phyloP scores from a whole-genome alignment of 2,329 filamentous ascomycete species.

The Venturia carpophila region DNA sequence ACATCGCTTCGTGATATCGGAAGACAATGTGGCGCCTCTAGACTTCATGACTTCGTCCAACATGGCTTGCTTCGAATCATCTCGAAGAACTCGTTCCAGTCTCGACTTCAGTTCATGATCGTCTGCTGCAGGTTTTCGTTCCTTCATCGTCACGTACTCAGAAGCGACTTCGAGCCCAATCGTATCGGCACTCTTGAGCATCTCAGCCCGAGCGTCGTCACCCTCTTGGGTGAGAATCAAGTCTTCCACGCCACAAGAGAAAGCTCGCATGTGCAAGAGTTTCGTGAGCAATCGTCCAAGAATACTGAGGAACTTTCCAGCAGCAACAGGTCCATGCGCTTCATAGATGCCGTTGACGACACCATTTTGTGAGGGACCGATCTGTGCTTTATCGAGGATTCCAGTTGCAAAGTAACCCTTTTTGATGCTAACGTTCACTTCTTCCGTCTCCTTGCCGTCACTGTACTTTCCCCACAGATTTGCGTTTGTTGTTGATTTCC shows the following conservation, averaged over 20 bases:
- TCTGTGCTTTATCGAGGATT: slow-evolving; percentile 91
- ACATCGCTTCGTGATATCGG: slow-evolving; percentile 67
- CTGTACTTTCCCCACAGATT: slow-evolving; percentile 60
- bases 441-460: slow-evolving; percentile 53
- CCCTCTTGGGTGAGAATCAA: slow-evolving; percentile 74
- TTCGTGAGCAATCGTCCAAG: slow-evolving; percentile 84
- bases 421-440: slow-evolving; percentile 72
- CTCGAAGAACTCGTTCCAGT: slow-evolving; percentile 81
- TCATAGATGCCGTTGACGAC: slow-evolving; percentile 91
- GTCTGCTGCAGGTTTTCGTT: slow-evolving; percentile 52
- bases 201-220: slow-evolving; percentile 61
- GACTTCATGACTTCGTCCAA: slow-evolving; percentile 83
- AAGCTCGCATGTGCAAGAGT: slow-evolving; percentile 85
- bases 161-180: slow-evolving; percentile 75
- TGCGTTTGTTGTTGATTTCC: slow-evolving; percentile 69
- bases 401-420: slow-evolving; percentile 83
- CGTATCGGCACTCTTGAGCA: slow-evolving; percentile 56
- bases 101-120: slow-evolving; percentile 67
- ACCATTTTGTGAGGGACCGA: slow-evolving; percentile 79
- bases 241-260: slow-evolving; percentile 97
- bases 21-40: slow-evolving; percentile 61
- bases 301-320: slow-evolving; percentile 81
- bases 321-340: slow-evolving; percentile 77
- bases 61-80: slow-evolving; percentile 82
- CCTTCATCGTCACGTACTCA: slow-evolving; percentile 77